Conservation (phyloP, 2,329 filamentous ascomycete species). For the Ascochyta koolunga region DNA sequence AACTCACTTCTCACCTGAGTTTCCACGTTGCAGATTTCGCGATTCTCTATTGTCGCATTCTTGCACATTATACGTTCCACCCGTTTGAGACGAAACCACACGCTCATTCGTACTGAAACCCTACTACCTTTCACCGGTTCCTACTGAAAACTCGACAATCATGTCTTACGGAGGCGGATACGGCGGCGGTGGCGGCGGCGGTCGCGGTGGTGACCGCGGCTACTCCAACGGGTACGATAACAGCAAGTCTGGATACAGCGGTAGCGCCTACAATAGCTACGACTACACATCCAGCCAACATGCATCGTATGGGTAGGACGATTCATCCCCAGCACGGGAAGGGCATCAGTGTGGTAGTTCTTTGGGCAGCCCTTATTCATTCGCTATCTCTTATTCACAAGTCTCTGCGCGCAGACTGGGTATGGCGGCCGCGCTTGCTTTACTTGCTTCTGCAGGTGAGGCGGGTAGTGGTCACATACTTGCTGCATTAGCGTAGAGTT, state of each 20-base stretch:
- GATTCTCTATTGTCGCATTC: conserved; percentile 35
- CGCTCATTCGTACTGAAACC: conserved; percentile 32
- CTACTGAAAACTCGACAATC: conserved; percentile 47
- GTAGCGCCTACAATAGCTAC: conserved; percentile 53
- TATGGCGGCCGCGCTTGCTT: conserved; percentile 32
- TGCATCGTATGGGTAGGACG: conserved; percentile 53
- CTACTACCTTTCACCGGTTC: conserved; percentile 39
- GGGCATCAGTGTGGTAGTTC: conserved; percentile 48
- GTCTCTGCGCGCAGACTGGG: conserved; percentile 40
- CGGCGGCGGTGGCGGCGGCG: conserved; percentile 57
- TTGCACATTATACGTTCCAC: conserved; percentile 23
- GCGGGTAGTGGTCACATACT: conserved; percentile 31
- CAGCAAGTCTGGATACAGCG: conserved; percentile 52
- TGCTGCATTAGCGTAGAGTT: conserved; percentile 40
- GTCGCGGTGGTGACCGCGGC: conserved; percentile 55
- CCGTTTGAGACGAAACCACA: conserved; percentile 20
- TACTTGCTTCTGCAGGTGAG: conserved; percentile 26
- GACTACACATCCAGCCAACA: conserved; percentile 53
- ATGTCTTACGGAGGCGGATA: conserved; percentile 72
- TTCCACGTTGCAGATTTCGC: conserved; percentile 28
- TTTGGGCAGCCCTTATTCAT: conserved; percentile 35
- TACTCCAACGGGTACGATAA: conserved; percentile 62
- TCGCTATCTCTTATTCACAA: conserved; percentile 35
- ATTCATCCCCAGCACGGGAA: conserved; percentile 45
- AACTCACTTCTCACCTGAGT: conserved; percentile 25